Evolutionary conservation across 768 basidiomycete species (phyloP).

Genomic region (Dioszegia hungarica): DNA sequence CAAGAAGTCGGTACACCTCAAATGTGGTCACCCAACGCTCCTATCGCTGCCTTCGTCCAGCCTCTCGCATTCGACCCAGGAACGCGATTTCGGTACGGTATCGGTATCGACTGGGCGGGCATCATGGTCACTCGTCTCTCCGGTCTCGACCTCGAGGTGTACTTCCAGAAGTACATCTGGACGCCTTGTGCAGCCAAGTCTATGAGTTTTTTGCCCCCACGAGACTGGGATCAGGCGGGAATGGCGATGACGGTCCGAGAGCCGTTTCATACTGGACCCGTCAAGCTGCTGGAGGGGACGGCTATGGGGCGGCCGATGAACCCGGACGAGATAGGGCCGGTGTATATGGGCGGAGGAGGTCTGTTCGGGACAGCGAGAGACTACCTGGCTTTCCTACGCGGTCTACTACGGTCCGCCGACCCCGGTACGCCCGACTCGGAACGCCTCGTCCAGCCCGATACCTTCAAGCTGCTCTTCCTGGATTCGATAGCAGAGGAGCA

Average conservation of each 20-base stretch:
- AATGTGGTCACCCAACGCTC: not conserved
- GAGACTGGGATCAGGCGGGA: not conserved
- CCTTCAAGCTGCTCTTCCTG: conserved; percentile 7
- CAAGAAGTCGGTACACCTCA: not conserved
- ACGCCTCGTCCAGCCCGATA: not conserved
- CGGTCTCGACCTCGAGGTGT: conserved; percentile 2
- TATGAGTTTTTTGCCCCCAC: conserved; percentile 9
- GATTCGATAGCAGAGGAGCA: not conserved
- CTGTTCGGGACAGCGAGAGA: conserved; percentile 20
- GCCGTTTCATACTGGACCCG: not conserved
- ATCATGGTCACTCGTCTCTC: conserved; percentile 7
- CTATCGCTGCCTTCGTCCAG: not conserved
- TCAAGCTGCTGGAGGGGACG: not conserved
- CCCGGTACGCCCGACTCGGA: not conserved
- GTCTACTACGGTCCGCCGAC: conserved; percentile 5
- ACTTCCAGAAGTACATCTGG: conserved; percentile 8
- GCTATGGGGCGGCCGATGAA: conserved; percentile 4
- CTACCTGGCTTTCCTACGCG: conserved; percentile 16
- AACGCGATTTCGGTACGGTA: conserved; percentile 4
- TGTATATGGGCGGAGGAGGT: conserved; percentile 12
- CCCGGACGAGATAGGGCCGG: conserved; percentile 3
- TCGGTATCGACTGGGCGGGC: conserved; percentile 19
- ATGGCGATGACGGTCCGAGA: not conserved
- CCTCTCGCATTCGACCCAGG: conserved; percentile 17
- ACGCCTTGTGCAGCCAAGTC: conserved; percentile 3